These are phyloP conservation scores for Fraxinus americana DNA, from an alignment of 257 asterid species.

Conservation along the genomic window DNA sequence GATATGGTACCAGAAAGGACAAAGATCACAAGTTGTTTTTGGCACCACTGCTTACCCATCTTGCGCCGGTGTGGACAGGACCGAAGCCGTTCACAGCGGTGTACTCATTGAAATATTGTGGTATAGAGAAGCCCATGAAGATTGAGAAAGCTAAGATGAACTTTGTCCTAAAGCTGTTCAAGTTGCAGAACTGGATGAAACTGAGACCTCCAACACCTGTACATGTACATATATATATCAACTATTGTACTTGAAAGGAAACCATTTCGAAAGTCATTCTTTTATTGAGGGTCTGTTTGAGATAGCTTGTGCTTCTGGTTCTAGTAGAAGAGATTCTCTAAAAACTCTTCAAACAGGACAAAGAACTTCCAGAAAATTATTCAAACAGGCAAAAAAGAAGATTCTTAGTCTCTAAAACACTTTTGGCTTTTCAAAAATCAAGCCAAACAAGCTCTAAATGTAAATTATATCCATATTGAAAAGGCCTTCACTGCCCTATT, in stretches of 20 bases:
- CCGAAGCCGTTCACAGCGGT: slow-evolving; percentile 50
- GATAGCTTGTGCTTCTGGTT: too few relatives aligned
- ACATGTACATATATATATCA: not conserved
- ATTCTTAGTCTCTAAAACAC: too few relatives aligned
- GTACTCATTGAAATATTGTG: slow-evolving; percentile 88
- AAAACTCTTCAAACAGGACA: too few relatives aligned
- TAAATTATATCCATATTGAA: not conserved
- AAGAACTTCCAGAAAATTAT: too few relatives aligned
- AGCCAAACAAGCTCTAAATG: not conserved
- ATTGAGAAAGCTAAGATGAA: slow-evolving; percentile 82
- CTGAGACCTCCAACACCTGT: slow-evolving; percentile 88
- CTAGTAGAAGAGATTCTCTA: too few relatives aligned
- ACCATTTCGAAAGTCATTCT: not conserved
- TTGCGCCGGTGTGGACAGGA: slow-evolving; percentile 78
- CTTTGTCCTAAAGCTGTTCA: slow-evolving; percentile 82
- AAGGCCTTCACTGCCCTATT: not conserved
- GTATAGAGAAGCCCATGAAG: slow-evolving; percentile 92
- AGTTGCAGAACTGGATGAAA: slow-evolving; percentile 84
- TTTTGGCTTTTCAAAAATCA: too few relatives aligned
- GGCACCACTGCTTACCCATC: slow-evolving; percentile 69
- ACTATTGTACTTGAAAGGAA: slow-evolving; percentile 3
- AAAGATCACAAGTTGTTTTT: not conserved
- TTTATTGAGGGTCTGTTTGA: too few relatives aligned
- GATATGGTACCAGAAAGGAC: not conserved
- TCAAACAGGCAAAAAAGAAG: too few relatives aligned